Evolutionary conservation across 2,329 filamentous ascomycete species (phyloP), one percentile per base, ranked within the genome.

Genomic region (Aspergillus sp.): DNA sequence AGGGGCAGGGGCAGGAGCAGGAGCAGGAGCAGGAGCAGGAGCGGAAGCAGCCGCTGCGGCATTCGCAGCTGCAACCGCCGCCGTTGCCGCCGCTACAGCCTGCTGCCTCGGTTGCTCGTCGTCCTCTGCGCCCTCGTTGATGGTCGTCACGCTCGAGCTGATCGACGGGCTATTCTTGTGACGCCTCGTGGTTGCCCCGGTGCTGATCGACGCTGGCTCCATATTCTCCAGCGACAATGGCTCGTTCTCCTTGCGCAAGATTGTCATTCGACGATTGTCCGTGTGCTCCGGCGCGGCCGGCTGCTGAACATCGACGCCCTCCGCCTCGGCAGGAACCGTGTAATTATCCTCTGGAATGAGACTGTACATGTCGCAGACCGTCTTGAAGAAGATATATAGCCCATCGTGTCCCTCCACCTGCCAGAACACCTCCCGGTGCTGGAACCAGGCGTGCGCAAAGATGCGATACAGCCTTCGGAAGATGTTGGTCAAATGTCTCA

Each of bases 361-460:
- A 67, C 90, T 89, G 76, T 97, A 97, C 68, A 89, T 84, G 74
- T 99, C 95, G 76, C 94, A 98, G 21, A 98, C 93, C 0, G 90
- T 95, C 83, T 97, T 98, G 84, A 98, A 99, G 71, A 99, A 89
- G 60, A 96, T 87, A 74, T 99, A 99, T 10, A 99, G 80, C 0
- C 95, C 95, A n/a, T 91, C 92, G 74, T 92, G 87, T 9, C 87
- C 86, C 78, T 99, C 95, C 1, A 98, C 89, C 43, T 91, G 88
- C 92, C 94, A 98, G 76, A 98, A 99, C 56, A 97, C 91, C 58
- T 90, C 90, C 49, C 93, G 87, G 76, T 99, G 95, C 78, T 97
- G 92, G 76, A 97, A 99, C 95, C 95, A 99, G 7, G 95, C 95
- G 74, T 99, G 95, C 50, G 95, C 95, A 74, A 98, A 99, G 77